Percentiles rank a stretch among this genome's conserved stretches.
These are phyloP conservation scores for Hymenoscyphus linearis DNA, from an alignment of 2,329 filamentous ascomycete genomes.

Conservation along the genomic window DNA sequence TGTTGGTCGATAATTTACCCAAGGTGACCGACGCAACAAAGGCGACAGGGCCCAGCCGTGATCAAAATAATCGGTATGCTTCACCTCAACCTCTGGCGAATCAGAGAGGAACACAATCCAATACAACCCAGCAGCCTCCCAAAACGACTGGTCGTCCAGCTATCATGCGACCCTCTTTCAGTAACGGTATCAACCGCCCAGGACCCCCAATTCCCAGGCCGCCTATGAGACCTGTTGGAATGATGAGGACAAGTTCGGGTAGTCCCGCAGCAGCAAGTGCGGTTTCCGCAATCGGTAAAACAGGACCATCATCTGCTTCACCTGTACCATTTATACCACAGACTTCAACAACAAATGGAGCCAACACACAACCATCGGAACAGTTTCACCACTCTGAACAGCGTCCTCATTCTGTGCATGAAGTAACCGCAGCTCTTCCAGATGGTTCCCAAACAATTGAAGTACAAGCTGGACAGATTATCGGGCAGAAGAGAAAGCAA, in stretches of 20 bases:
- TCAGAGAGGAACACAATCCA: conserved; percentile 19
- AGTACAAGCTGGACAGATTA: conserved; percentile 8
- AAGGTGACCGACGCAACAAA: conserved; percentile 15
- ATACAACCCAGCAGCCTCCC: conserved; percentile 15
- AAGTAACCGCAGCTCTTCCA: conserved; percentile 13
- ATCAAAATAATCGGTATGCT: conserved; percentile 12
- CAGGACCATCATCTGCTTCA: conserved; percentile 21
- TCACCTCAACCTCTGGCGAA: conserved; percentile 17
- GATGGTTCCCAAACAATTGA: conserved; percentile 5
- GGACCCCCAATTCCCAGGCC: conserved; percentile 23
- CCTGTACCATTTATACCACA: conserved; percentile 16
- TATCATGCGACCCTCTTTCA: conserved; percentile 28
- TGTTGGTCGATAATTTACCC: conserved; percentile 22
- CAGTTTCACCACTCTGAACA: too few species aligned
- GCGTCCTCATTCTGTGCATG: conserved; percentile 7
- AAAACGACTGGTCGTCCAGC: conserved; percentile 17
- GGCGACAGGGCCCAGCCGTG: conserved; percentile 4
- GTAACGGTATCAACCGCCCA: conserved; percentile 17
- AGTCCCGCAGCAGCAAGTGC: conserved; percentile 23
- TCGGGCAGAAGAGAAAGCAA: conserved; percentile 20
- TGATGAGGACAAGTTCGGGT: conserved; percentile 22
- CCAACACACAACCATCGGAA: conserved; percentile 6
- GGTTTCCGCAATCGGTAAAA: conserved; percentile 17
- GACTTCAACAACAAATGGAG: conserved; percentile 4
- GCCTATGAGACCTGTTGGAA: conserved; percentile 27